A percentile compares a stretch with the other conserved stretches of the same genome.
phyloP scores from a whole-genome alignment of 1,139 yeast species.

The Pichia kudriavzevii region DNA sequence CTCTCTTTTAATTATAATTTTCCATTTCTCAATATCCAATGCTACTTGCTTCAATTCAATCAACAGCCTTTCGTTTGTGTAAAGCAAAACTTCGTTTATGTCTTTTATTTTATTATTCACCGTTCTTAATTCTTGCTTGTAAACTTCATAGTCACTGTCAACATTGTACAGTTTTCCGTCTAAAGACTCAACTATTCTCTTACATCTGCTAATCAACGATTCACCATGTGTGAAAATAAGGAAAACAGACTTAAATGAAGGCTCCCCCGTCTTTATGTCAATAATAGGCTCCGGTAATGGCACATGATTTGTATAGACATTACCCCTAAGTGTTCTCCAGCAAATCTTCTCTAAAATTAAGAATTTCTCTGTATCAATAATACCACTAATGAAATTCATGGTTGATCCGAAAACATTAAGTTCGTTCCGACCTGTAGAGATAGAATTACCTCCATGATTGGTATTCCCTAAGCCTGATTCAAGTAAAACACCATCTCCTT shows the following conservation, averaged over 20 bases:
- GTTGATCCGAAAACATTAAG: conserved; percentile 27
- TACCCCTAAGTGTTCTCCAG: conserved; percentile 78
- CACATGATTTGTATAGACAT: conserved; percentile 64
- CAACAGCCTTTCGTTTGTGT: conserved; percentile 61
- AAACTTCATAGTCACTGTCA: conserved; percentile 47
- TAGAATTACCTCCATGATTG: background rate
- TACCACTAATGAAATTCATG: conserved; percentile 66
- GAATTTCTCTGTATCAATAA: conserved; percentile 66
- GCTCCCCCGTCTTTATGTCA: conserved; percentile 42
- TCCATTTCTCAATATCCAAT: conserved; percentile 62
- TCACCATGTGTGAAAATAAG: conserved; percentile 73
- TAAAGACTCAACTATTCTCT: conserved; percentile 70
- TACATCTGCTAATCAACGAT: conserved; percentile 56
- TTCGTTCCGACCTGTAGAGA: conserved; percentile 18
- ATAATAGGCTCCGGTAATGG: conserved; percentile 55
- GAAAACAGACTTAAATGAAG: conserved; percentile 60
- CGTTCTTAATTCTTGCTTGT: conserved; percentile 53
- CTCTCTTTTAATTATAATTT: conserved; percentile 61
- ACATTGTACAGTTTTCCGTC: conserved; percentile 74
- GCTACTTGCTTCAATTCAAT: conserved; percentile 75
- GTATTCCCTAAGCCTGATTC: conserved; percentile 15
- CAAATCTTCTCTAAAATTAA: conserved; percentile 73
- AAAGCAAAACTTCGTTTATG: conserved; percentile 49
- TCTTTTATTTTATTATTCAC: conserved; percentile 47
- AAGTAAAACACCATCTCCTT: conserved; percentile 11